Conservation (phyloP, 73 alveolate genomes). For the Symbiodinium natans region DNA sequence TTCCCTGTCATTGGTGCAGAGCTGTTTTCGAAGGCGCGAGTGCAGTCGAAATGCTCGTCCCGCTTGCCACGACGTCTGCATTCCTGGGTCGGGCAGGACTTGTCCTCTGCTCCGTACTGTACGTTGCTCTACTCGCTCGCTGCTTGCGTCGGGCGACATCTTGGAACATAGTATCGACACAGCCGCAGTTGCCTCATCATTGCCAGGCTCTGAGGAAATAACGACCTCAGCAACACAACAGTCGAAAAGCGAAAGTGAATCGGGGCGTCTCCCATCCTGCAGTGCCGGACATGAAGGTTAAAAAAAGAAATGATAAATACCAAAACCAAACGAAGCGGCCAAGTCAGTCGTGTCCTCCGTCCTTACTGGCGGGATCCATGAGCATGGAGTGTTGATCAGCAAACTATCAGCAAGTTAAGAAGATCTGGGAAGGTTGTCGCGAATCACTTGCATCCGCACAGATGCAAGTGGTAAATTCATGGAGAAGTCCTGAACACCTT, state of each 20-base stretch:
- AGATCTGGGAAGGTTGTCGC: too few species aligned
- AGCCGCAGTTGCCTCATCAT: slow-evolving; percentile 10
- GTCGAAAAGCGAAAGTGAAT: too few species aligned
- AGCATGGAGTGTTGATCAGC: too few species aligned
- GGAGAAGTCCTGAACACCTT: not conserved
- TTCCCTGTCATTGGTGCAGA: not conserved
- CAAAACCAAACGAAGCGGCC: not conserved
- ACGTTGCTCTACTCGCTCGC: not conserved
- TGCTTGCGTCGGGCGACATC: not conserved
- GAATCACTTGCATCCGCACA: too few species aligned
- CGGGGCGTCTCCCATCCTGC: too few species aligned
- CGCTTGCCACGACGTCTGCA: not conserved
- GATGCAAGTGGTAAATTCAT: too few species aligned
- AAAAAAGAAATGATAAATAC: too few species aligned
- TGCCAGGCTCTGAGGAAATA: slow-evolving; percentile 4
- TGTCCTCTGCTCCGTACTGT: too few species aligned
- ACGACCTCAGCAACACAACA: not conserved
- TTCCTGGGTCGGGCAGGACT: not conserved
- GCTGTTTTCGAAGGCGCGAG: not conserved
- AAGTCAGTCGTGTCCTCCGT: not conserved
- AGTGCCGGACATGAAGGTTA: too few species aligned
- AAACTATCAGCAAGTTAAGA: too few species aligned
- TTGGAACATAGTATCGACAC: not conserved
- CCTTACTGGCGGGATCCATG: not conserved
- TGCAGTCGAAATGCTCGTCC: not conserved